phyloP scores from a whole-genome alignment of 345 rosid species.

The Eucalyptus marginata region DNA sequence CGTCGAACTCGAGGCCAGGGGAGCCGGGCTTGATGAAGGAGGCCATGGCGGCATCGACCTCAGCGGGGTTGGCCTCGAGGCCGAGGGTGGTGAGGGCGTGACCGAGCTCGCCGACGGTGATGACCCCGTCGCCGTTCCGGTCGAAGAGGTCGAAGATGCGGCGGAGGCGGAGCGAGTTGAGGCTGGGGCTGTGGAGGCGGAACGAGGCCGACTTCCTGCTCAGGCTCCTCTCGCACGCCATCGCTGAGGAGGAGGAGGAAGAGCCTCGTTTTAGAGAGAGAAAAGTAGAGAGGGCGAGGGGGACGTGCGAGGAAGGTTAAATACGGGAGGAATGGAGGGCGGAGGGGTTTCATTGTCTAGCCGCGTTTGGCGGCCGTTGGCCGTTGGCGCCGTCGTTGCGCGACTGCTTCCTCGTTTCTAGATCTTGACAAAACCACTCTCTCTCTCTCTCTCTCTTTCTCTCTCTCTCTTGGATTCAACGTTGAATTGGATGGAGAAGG shows the following conservation, averaged over 20 bases:
- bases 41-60: conserved; percentile 40
- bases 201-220: conserved; percentile 25
- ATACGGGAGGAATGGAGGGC: not conserved
- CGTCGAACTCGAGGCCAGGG: conserved; percentile 47
- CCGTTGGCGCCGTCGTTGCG: not conserved
- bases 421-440: not conserved
- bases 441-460: not conserved
- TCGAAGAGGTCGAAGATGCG: conserved; percentile 76
- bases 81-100: conserved; percentile 62
- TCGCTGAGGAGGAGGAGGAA: not conserved
- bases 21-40: conserved; percentile 43
- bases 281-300: not conserved
- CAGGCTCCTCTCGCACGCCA: conserved; percentile 1
- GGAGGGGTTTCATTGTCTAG: not conserved
- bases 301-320: not conserved
- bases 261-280: not conserved
- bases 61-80: conserved; percentile 46
- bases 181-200: conserved; percentile 44
- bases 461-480: not conserved
- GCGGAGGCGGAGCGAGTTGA: conserved; percentile 60
- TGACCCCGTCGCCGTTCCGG: conserved; percentile 66
- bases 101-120: conserved; percentile 49
- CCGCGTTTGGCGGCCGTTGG: not conserved
- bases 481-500: not conserved
- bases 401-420: not conserved